phyloP scores from a whole-genome alignment of 441 rosid species.

The Dalechampia spathulata region DNA sequence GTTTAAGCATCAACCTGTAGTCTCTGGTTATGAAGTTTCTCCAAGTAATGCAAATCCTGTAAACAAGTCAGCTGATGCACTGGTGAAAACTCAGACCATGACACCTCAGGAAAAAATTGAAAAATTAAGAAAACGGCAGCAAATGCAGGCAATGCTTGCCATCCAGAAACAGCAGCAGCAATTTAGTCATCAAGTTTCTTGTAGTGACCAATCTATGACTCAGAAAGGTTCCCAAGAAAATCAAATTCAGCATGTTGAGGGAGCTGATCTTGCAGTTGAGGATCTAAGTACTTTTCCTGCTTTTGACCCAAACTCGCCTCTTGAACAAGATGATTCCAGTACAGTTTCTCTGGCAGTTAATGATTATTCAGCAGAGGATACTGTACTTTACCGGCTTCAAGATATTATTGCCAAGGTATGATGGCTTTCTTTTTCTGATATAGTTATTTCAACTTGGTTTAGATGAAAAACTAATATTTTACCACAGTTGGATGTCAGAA shows the following conservation, averaged over 20 bases:
- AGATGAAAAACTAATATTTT: constrained; percentile 21
- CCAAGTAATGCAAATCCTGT: constrained; percentile 32
- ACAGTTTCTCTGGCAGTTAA: constrained; percentile 33
- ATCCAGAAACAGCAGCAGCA: constrained; percentile 85
- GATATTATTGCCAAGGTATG: constrained; percentile 74
- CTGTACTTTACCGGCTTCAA: constrained; percentile 60
- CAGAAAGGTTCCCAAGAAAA: constrained; percentile 38
- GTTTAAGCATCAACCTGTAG: constrained; percentile 36
- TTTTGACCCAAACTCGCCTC: constrained; percentile 45
- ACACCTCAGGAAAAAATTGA: constrained; percentile 92
- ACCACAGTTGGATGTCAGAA: constrained; percentile 65
- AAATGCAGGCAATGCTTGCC: constrained; percentile 96
- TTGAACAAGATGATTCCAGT: constrained; percentile 54
- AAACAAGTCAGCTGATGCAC: constrained; percentile 34
- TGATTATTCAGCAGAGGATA: constrained; percentile 48
- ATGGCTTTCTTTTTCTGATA: constrained; percentile 22
- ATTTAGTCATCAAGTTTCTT: constrained; percentile 43
- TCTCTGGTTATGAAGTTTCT: constrained; percentile 47
- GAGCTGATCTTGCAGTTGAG: constrained; percentile 36
- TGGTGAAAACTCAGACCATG: constrained; percentile 55
- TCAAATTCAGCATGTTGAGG: constrained; percentile 40
- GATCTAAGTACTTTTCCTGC: constrained; percentile 41
- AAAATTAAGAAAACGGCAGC: constrained; percentile 84
- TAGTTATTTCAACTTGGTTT: constrained; percentile 19
- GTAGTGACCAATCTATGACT: constrained; percentile 32